Percentiles rank a stretch among this genome's conserved stretches.
Evolutionary conservation across 2,329 filamentous ascomycete genomes (phyloP).

Genomic region (Stemphylium vesicarium): DNA sequence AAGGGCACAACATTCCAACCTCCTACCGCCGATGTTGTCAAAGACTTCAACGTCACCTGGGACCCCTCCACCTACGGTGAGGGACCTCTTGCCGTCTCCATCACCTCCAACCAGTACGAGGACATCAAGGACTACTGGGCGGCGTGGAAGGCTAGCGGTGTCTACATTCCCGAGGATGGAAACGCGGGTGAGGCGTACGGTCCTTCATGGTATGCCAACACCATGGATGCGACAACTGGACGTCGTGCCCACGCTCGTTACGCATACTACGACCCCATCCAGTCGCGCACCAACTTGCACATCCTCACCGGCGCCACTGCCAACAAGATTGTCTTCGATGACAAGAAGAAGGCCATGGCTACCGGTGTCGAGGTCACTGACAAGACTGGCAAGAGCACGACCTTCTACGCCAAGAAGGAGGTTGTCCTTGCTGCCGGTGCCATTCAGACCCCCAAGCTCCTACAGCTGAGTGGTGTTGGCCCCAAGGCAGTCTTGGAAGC

Average conservation of each 20-base stretch:
- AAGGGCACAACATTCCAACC: slow-evolving; percentile 38
- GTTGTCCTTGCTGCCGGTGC: slow-evolving; percentile 65
- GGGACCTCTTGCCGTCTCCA: slow-evolving; percentile 35
- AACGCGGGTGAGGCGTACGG: slow-evolving; percentile 34
- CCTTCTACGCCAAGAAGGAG: slow-evolving; percentile 51
- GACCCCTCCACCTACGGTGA: slow-evolving; percentile 30
- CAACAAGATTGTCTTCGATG: slow-evolving; percentile 29
- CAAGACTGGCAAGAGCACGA: slow-evolving; percentile 8
- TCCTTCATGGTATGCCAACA: slow-evolving; percentile 34
- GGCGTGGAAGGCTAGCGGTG: slow-evolving; percentile 31
- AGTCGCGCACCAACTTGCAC: slow-evolving; percentile 32
- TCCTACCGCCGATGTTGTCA: slow-evolving; percentile 24
- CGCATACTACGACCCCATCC: slow-evolving; percentile 40
- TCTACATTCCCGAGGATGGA: slow-evolving; percentile 24
- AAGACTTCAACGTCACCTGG: slow-evolving; percentile 38
- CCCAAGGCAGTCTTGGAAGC: slow-evolving; percentile 37
- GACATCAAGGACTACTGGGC: slow-evolving; percentile 35
- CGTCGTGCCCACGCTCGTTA: slow-evolving; percentile 35
- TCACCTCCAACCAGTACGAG: slow-evolving; percentile 35
- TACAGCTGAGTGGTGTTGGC: slow-evolving; percentile 43
- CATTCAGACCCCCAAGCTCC: slow-evolving; percentile 64
- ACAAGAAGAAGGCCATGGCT: slow-evolving; percentile 23
- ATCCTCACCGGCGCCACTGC: slow-evolving; percentile 31
- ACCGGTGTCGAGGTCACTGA: slow-evolving; percentile 28
- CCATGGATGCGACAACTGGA: slow-evolving; percentile 36